phyloP scores from a whole-genome alignment of 345 rosid genomes.

The Microthlaspi erraticum region DNA sequence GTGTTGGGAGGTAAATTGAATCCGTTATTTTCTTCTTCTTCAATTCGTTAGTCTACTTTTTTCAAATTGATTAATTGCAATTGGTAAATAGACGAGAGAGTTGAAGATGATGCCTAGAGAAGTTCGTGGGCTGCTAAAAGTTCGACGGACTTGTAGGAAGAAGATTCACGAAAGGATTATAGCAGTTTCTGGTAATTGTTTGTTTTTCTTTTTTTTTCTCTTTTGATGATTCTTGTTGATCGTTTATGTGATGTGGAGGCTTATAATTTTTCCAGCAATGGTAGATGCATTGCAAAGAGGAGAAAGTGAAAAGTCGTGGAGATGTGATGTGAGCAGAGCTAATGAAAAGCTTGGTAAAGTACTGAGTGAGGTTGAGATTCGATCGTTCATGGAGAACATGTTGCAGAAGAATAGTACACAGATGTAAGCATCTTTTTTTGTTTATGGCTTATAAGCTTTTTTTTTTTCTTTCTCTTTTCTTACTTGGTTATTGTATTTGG shows the following conservation, averaged over 20 bases:
- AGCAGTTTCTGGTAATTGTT: conserved; percentile 67
- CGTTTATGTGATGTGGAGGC: conserved; percentile 8
- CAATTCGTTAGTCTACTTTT: not conserved
- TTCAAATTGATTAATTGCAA: too few species aligned
- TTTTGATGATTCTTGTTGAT: not conserved
- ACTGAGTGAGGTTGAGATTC: conserved; percentile 65
- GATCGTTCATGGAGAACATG: conserved; percentile 57
- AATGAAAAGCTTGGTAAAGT: conserved; percentile 67
- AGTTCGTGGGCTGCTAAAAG: conserved; percentile 60
- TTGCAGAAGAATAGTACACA: conserved; percentile 57
- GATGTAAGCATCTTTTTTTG: conserved; percentile 54
- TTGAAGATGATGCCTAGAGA: conserved; percentile 66
- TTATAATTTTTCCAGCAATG: conserved; percentile 65
- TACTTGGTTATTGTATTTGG: not conserved
- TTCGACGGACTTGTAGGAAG: conserved; percentile 71
- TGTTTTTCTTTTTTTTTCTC: too few species aligned
- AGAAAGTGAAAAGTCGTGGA: conserved; percentile 45
- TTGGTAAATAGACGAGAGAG: conserved; percentile 65
- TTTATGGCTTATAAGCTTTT: not conserved
- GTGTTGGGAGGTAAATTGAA: conserved; percentile 90
- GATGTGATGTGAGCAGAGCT: conserved; percentile 52
- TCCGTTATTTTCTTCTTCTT: not conserved
- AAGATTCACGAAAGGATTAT: conserved; percentile 84
- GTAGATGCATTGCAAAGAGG: conserved; percentile 54
- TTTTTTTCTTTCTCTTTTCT: not conserved